Evolutionary conservation across 176 grass and related monocot species (phyloP), one percentile per base, ranked within the genome.

Genomic region (Eragrostis curvula): DNA sequence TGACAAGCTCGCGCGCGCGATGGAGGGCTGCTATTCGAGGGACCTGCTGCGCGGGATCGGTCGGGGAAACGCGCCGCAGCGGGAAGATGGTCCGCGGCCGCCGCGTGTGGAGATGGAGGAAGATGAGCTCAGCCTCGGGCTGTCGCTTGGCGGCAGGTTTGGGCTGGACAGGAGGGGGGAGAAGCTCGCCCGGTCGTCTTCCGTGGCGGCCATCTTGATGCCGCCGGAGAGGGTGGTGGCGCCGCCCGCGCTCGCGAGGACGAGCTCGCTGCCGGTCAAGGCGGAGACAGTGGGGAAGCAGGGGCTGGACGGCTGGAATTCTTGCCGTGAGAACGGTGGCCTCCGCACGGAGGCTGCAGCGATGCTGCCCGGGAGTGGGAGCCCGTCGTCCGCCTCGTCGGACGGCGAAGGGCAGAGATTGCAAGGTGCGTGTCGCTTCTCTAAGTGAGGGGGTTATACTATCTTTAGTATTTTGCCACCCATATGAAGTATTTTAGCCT

Each of bases 121-220:
- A 69, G 42, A 91, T 13, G 90, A 97, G 69, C 92, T 97, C 0
- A 91, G 75, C 59, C 86, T 97, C 28, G 90, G 86, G 16, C 83
- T 97, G 25, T 97, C 95, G 3, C 88, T 97, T 8, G 92, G 90
- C 41, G 90, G 95, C 3, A 75, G 70, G 78, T 88, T 90, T 29
- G 92, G 91, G 46, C 17, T 83, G 3, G 84, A 89, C 5, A 62
- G 69, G 11, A 70, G 78, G 41, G 77, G 77, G 51, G 71, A 32
- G 25, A 82, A 81, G 68, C 81, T 92, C 15, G 51, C 61, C 18
- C 74, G 92, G 24, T 94, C 86, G 21, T 89, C 95, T 3, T 97
- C 92, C 9, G 44, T 89, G 67, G 83, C 83, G 8, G 70, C 79
- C 24, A 63, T 88, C 76, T 29, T 70, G 12, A 42, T 64, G 5